phyloP scores from a whole-genome alignment of 257 asterid species.

The Solanum ossicruentum region DNA sequence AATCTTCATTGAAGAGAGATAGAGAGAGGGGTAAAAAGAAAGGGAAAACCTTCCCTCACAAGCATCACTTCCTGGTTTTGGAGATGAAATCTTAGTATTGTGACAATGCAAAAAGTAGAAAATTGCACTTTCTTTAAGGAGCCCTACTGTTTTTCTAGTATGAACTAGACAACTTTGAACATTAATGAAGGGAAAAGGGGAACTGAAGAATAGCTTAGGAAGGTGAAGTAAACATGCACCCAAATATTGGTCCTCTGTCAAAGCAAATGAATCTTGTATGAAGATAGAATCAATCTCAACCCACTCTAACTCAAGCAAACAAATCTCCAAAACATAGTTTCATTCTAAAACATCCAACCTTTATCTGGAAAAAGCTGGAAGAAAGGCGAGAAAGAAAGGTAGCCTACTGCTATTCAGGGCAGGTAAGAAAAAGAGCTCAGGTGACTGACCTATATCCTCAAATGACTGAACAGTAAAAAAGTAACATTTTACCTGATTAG shows the following conservation, averaged over 20 bases:
- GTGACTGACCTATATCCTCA: not conserved
- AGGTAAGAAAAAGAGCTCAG: not conserved
- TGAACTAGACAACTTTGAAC: not conserved
- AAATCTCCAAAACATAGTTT: not conserved
- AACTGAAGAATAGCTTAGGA: not conserved
- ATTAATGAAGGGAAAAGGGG: not conserved
- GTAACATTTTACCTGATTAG: constrained; percentile 65
- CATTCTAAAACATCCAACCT: not conserved
- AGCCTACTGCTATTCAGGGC: not conserved
- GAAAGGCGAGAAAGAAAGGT: not conserved
- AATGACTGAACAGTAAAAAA: not conserved
- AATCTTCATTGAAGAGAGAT: not conserved
- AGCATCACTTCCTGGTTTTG: not conserved
- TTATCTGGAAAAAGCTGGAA: not conserved
- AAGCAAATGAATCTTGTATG: not conserved
- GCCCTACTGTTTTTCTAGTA: not conserved
- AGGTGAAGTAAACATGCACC: not conserved
- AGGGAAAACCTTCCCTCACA: not conserved
- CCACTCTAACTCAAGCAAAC: not conserved
- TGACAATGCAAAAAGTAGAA: not conserved
- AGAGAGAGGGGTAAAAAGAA: not conserved
- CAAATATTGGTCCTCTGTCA: not conserved
- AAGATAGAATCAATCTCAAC: not conserved
- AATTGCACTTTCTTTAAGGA: not conserved
- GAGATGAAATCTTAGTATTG: not conserved